These are phyloP conservation scores for Auricularia sp. DNA, from an alignment of 768 basidiomycete genomes.

Conservation along the genomic window DNA sequence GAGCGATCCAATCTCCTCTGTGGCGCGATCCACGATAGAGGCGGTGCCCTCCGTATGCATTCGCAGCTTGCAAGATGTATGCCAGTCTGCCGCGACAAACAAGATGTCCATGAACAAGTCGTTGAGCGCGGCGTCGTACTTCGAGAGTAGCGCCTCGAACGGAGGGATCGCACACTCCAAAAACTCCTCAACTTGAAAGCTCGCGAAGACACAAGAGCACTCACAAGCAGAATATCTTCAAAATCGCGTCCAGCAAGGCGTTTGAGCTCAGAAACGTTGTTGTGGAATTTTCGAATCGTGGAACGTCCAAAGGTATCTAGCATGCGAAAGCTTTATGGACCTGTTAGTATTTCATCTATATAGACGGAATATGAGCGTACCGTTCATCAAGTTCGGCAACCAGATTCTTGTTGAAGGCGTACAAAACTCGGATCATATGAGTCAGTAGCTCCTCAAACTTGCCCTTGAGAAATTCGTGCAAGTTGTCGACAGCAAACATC, in stretches of 20 bases:
- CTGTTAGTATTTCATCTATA: too few species aligned
- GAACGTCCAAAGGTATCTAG: constrained; percentile 24
- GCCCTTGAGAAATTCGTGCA: constrained; percentile 27
- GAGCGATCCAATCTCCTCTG: not conserved
- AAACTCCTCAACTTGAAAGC: not conserved
- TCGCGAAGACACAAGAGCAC: not conserved
- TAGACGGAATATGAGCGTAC: constrained; percentile 14
- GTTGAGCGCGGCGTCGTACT: constrained; percentile 3
- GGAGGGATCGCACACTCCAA: constrained; percentile 1
- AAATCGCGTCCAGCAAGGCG: constrained; percentile 30
- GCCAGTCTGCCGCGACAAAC: not conserved
- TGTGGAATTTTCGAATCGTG: constrained; percentile 27
- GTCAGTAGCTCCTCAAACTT: constrained; percentile 22
- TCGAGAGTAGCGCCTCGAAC: not conserved
- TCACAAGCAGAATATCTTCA: constrained; percentile 35
- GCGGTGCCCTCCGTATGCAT: not conserved
- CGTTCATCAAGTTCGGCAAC: constrained; percentile 8
- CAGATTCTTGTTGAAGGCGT: constrained; percentile 2
- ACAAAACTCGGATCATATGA: constrained; percentile 21
- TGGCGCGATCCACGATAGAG: not conserved
- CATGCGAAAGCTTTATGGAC: constrained; percentile 19
- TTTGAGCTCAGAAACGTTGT: constrained; percentile 27
- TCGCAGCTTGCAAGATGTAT: not conserved
- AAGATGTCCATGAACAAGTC: not conserved
- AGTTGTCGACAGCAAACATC: constrained; percentile 21